Conservation (phyloP, 1,139 yeast genomes). For the Saccharomyces hybrid region DNA sequence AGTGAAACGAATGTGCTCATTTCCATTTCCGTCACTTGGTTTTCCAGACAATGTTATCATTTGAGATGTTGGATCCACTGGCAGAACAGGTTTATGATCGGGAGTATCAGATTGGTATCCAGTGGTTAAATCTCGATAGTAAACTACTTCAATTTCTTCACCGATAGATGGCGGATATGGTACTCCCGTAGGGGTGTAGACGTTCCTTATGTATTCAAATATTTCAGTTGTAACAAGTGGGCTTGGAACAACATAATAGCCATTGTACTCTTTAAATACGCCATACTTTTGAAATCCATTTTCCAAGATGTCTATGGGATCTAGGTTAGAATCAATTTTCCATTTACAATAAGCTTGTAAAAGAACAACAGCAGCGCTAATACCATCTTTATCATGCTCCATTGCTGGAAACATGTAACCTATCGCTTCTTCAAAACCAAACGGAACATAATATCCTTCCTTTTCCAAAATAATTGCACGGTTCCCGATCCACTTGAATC, state of each 20-base stretch:
- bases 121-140: constrained; percentile 77
- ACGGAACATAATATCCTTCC: constrained; percentile 65
- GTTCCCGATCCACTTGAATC: constrained; percentile 97
- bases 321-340: constrained; percentile 33
- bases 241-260: constrained; percentile 66
- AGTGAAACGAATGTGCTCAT: constrained; percentile 58
- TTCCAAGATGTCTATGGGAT: constrained; percentile 43
- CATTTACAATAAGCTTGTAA: constrained; percentile 53
- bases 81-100: constrained; percentile 54
- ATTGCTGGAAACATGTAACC: constrained; percentile 88
- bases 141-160: constrained; percentile 40
- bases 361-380: constrained; percentile 74
- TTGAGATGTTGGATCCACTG: constrained; percentile 64
- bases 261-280: constrained; percentile 75
- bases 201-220: constrained; percentile 43
- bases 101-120: constrained; percentile 70
- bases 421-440: constrained; percentile 92
- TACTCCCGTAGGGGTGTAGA: constrained; percentile 11
- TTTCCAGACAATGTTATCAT: constrained; percentile 63
- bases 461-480: constrained; percentile 64
- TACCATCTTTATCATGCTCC: constrained; percentile 83
- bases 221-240: constrained; percentile 44
- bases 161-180: constrained; percentile 33
- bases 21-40: constrained; percentile 13
- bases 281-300: constrained; percentile 63